Evolutionary conservation across 2,329 filamentous ascomycete genomes (phyloP), one percentile per base, ranked within the genome.

Genomic region (Tricladium varicosporioides): DNA sequence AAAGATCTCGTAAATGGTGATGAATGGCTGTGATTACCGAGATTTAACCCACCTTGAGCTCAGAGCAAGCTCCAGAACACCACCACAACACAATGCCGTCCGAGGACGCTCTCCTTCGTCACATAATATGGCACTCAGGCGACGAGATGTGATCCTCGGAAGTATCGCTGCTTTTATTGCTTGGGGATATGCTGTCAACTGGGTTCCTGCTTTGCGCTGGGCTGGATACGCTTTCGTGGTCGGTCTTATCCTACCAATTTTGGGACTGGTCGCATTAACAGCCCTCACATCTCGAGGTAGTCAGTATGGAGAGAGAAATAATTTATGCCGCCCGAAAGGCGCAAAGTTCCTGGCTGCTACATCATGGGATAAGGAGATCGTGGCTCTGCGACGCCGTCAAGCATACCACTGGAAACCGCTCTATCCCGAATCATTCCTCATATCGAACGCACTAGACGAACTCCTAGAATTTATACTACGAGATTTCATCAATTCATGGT

Each of bases 401-500:
- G 77, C 79, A 46, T 94, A 96, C 74, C 77, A 82, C 63, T 81
- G 83, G 61, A 75, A 81, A 52, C 83, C 89, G 11, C 79, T 99
- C 60, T 91, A 91, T 69, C 83, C 88, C 56, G 81, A 87, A 53
- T 92, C 90, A 16, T 85, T 87, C 64, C 81, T 86, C 57, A 84
- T 97, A 54, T 95, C 92, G 11, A 83, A 86, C 65, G 88, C 88
- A 47, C 76, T 97, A 62, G 91, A 97, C 73, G 82, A 85, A 52
- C 75, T 97, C 32, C 80, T 99, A 46, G 83, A 87, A 51, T 77
- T 92, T 52, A 83, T 96, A 52, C 74, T 91, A 62, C 83, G 89
- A 62, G 91, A 97, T 71, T 97, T 96, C 70, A 84, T 99, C 56
- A 84, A 82, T 57, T 87, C 87, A 48, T 99, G 94, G 94, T 97